Evolutionary conservation across 2,329 filamentous ascomycete species (phyloP).

Genomic region (Trichoderma endophyticum): DNA sequence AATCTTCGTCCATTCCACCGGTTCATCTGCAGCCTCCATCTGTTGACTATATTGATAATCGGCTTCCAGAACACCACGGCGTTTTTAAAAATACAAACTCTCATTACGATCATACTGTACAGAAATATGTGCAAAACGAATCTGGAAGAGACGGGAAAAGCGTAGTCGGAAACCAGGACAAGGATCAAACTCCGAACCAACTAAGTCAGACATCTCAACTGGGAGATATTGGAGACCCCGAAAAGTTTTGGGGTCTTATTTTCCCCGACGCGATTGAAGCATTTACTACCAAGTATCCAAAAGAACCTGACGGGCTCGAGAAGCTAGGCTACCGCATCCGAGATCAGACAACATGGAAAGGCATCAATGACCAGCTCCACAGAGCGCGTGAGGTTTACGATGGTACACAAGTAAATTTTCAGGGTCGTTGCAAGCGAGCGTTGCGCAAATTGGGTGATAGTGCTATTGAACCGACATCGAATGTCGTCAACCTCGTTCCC

Average conservation of each 20-base stretch:
- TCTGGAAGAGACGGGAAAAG: not conserved
- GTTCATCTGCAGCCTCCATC: slow-evolving; percentile 12
- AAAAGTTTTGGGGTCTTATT: slow-evolving; percentile 9
- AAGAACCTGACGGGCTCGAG: not conserved
- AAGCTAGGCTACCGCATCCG: slow-evolving; percentile 7
- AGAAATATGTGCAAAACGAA: not conserved
- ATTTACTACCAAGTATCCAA: not conserved
- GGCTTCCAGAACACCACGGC: not conserved
- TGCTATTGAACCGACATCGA: not conserved
- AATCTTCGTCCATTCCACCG: not conserved
- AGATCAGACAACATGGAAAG: not conserved
- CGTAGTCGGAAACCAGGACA: not conserved
- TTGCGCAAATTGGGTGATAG: not conserved
- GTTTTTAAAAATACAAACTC: not conserved
- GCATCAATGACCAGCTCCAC: slow-evolving; percentile 7
- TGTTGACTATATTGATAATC: slow-evolving; percentile 11
- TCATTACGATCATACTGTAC: not conserved
- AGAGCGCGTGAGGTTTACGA: slow-evolving; percentile 6
- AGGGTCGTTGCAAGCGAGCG: not conserved
- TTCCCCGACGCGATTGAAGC: not conserved
- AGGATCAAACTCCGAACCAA: not conserved
- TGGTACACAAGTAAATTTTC: not conserved
- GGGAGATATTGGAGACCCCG: not conserved
- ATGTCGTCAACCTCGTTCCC: not conserved
- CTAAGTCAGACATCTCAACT: not conserved